phyloP scores from a whole-genome alignment of 1,139 yeast species.

The Yamadazyma triangularis region DNA sequence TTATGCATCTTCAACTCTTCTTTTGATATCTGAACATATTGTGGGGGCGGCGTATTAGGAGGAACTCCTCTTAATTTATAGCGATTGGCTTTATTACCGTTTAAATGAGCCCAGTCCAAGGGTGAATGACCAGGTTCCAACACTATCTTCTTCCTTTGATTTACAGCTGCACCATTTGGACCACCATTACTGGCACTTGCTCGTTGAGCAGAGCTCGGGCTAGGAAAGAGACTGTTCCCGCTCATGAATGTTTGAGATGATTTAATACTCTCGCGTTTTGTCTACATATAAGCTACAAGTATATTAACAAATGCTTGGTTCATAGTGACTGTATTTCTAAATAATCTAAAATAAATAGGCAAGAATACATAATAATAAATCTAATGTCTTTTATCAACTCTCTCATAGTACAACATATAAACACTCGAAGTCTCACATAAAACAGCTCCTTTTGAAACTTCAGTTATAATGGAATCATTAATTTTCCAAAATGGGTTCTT shows the following conservation, averaged over 20 bases:
- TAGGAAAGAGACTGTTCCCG: constrained; percentile 32
- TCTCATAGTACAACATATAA: constrained; percentile 79
- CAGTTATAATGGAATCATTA: constrained; percentile 69
- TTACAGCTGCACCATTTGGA: constrained; percentile 7
- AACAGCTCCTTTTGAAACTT: constrained; percentile 57
- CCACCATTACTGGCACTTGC: constrained; percentile 10
- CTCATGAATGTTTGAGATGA: no score
- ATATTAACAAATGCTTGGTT: no score
- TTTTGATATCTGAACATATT: constrained; percentile 47
- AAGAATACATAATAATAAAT: neutral
- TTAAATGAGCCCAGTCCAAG: constrained; percentile 75
- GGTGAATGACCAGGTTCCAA: constrained; percentile 82
- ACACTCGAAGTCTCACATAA: constrained; percentile 68
- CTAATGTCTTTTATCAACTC: constrained; percentile 31
- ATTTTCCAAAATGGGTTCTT: constrained; percentile 82
- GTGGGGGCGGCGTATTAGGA: constrained; percentile 39
- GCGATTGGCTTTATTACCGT: constrained; percentile 22
- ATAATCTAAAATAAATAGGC: no score
- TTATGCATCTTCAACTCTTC: constrained; percentile 62
- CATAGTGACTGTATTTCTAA: no score
- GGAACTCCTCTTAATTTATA: constrained; percentile 37
- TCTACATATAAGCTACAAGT: no score
- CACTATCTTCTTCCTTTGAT: constrained; percentile 44
- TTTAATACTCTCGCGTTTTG: no score
- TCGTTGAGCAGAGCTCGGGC: constrained; percentile 40